Conservation (phyloP, 805 yeast species). For the Metschnikowia lachancei region DNA sequence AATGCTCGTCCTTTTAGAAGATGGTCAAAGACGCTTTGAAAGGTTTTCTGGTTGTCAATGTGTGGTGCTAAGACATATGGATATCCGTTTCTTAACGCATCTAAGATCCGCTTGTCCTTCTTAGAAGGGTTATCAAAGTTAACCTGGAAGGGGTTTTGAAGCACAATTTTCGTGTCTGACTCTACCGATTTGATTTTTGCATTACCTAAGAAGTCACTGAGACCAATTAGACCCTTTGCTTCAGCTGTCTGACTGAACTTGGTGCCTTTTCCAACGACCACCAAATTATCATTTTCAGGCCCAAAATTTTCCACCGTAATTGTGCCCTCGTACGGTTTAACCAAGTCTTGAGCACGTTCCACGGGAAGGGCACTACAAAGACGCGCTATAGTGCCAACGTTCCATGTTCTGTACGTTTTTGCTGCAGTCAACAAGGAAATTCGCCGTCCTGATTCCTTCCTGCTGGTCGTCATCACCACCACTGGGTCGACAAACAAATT, state of each 20-base stretch:
- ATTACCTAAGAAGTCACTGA: conserved; percentile 36
- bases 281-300: conserved; percentile 17
- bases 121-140: conserved; percentile 14
- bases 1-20: conserved; percentile 32
- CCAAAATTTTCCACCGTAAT: conserved; percentile 24
- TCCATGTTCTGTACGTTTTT: conserved; percentile 30
- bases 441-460: conserved; percentile 29
- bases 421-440: conserved; percentile 40
- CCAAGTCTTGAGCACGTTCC: conserved; percentile 41
- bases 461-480: conserved; percentile 37
- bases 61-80: conserved; percentile 38
- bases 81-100: conserved; percentile 27
- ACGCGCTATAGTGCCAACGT: conserved; percentile 33
- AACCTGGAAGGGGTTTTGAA: conserved; percentile 27
- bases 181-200: conserved; percentile 30
- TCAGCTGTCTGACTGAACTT: conserved; percentile 32
- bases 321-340: conserved; percentile 30
- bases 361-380: conserved; percentile 41
- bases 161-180: conserved; percentile 29
- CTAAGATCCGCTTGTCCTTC: conserved; percentile 17
- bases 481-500: conserved; percentile 43
- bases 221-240: conserved; percentile 37
- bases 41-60: conserved; percentile 36
- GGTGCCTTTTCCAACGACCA: conserved; percentile 35
- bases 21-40: conserved; percentile 38